Conservation (phyloP, 768 basidiomycete species). For the Leccinum obscurum region DNA sequence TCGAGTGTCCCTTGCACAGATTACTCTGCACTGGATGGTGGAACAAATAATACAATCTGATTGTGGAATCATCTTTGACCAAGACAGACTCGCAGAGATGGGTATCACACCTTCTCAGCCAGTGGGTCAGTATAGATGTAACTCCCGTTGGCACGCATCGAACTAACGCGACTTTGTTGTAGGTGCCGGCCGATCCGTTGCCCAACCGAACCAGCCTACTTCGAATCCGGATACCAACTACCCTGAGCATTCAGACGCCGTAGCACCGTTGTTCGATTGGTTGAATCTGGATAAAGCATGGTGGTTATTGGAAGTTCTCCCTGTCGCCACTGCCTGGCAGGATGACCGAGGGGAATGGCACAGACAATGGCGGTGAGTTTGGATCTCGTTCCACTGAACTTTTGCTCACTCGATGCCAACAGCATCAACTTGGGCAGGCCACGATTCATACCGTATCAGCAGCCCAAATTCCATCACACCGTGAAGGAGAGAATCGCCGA, state of each 20-base stretch:
- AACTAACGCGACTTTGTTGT: neutral
- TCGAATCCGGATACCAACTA: constrained; percentile 1
- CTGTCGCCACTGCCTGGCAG: constrained; percentile 54
- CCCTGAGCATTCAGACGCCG: constrained; percentile 29
- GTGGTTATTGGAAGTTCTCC: constrained; percentile 76
- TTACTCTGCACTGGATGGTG: constrained; percentile 79
- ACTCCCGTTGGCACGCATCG: neutral
- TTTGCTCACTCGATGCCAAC: constrained; percentile 1
- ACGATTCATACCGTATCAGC: constrained; percentile 43
- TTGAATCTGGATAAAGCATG: constrained; percentile 47
- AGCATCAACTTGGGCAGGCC: constrained; percentile 56
- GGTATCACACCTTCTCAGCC: constrained; percentile 34
- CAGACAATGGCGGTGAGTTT: constrained; percentile 49
- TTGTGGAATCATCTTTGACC: constrained; percentile 63
- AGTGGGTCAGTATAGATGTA: neutral
- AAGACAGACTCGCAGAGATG: constrained; percentile 43
- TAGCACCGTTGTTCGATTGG: constrained; percentile 55
- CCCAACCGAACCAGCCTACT: neutral
- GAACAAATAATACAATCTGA: constrained; percentile 56
- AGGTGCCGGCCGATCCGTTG: neutral
- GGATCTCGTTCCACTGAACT: neutral
- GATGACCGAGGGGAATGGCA: constrained; percentile 57
- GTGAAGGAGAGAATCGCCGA: constrained; percentile 60
- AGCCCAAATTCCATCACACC: constrained; percentile 61
- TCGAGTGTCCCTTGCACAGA: constrained; percentile 49